phyloP scores from a whole-genome alignment of 768 basidiomycete species.

The Termitomyces sp. region DNA sequence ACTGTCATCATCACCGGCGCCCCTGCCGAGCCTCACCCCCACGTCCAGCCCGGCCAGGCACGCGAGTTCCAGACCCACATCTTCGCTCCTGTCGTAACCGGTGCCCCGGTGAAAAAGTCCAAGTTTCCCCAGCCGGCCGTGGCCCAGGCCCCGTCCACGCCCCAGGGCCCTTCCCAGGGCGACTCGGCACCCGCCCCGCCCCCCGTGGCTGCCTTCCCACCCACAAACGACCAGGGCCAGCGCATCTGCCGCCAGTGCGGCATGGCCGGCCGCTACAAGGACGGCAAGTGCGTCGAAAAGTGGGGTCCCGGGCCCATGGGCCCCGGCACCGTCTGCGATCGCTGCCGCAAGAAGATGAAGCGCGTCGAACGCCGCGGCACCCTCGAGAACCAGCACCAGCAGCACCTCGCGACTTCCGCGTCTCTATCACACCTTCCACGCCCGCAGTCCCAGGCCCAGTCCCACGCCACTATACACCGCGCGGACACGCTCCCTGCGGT shows the following conservation, averaged over 20 bases:
- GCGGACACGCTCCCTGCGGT: conserved; percentile 15
- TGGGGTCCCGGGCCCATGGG: conserved; percentile 85
- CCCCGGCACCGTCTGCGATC: conserved; percentile 79
- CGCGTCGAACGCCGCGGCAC: conserved; percentile 73
- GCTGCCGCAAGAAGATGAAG: conserved; percentile 86
- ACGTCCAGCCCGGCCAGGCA: conserved; percentile 23
- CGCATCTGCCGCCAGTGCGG: conserved; percentile 77
- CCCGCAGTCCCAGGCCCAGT: no score
- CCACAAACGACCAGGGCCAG: conserved; percentile 60
- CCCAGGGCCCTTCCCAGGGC: neutral
- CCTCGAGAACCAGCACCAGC: conserved; percentile 29
- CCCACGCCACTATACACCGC: conserved; percentile 11
- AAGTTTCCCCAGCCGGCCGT: conserved; percentile 33
- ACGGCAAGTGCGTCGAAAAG: conserved; percentile 82
- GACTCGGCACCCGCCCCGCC: neutral
- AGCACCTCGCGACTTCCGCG: neutral
- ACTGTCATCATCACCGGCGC: conserved; percentile 8
- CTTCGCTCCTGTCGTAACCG: conserved; percentile 69
- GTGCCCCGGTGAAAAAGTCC: conserved; percentile 64
- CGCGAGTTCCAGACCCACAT: conserved; percentile 58
- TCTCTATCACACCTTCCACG: no score
- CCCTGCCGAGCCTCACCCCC: conserved; percentile 18
- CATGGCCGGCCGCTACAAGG: conserved; percentile 70
- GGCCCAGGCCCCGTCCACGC: neutral
- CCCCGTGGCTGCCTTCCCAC: conserved; percentile 29